Evolutionary conservation across 805 yeast genomes (phyloP).

Genomic region (Starmerella khaoyaiensis): DNA sequence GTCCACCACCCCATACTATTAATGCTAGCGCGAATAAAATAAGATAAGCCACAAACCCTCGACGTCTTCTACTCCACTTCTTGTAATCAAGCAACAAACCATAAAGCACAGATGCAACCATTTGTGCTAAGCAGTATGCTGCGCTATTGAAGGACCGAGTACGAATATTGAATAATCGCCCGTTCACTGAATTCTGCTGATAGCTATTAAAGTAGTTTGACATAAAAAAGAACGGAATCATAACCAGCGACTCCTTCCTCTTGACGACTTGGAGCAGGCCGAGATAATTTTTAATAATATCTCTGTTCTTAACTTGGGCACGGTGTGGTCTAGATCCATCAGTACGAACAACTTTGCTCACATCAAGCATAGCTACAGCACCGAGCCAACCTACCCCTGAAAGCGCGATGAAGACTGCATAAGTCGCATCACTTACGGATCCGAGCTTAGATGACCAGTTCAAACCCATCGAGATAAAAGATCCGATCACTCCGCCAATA

Average conservation of each 20-base stretch:
- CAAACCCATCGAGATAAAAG: constrained; percentile 42
- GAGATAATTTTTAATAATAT: constrained; percentile 34
- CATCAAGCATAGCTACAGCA: constrained; percentile 9
- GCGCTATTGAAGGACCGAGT: constrained; percentile 49
- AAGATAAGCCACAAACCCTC: constrained; percentile 36
- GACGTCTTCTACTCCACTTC: constrained; percentile 30
- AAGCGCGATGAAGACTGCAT: constrained; percentile 40
- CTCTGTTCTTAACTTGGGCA: too few species aligned
- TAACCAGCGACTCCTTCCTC: constrained; percentile 29
- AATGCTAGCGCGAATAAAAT: constrained; percentile 32
- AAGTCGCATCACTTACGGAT: constrained; percentile 37
- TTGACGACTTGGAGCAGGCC: constrained; percentile 32
- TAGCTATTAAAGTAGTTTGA: constrained; percentile 57
- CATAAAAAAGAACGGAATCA: constrained; percentile 51
- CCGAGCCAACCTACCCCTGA: constrained; percentile 37
- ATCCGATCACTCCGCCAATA: constrained; percentile 49
- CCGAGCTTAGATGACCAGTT: constrained; percentile 32
- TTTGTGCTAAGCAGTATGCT: constrained; percentile 48
- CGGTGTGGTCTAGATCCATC: constrained; percentile 6
- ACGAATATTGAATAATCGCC: constrained; percentile 41
- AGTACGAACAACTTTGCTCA: constrained; percentile 3
- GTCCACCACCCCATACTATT: constrained; percentile 50
- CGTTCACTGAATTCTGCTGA: constrained; percentile 46
- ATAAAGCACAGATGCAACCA: constrained; percentile 41
- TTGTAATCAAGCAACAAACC: constrained; percentile 38